Evolutionary conservation across 1,284 basidiomycete genomes (phyloP).

Genomic region (Sparassis latifolia): DNA sequence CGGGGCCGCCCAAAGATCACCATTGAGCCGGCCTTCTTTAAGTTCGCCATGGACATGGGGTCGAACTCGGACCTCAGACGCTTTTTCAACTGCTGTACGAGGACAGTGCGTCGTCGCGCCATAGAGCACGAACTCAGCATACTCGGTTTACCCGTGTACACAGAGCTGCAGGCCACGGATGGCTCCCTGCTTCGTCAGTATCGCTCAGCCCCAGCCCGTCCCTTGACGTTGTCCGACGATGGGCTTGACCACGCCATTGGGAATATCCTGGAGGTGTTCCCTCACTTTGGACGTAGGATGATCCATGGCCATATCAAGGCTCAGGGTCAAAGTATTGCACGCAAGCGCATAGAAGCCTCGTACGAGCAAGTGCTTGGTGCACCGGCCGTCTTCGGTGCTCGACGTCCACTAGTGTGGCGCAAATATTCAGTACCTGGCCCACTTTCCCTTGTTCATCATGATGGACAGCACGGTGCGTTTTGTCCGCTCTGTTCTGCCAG

Average conservation of each 20-base stretch:
- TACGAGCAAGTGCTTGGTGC: conserved; percentile 14
- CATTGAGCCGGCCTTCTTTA: conserved; percentile 25
- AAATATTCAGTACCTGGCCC: conserved; percentile 23
- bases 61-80: conserved; percentile 20
- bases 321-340: conserved; percentile 10
- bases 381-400: conserved; percentile 12
- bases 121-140: conserved; percentile 24
- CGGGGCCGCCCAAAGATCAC: conserved; percentile 23
- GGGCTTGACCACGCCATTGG: conserved; percentile 15
- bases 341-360: conserved; percentile 8
- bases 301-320: conserved; percentile 14
- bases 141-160: conserved; percentile 24
- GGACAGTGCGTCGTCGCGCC: conserved; percentile 25
- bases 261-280: conserved; percentile 14
- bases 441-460: conserved; percentile 24
- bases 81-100: conserved; percentile 15
- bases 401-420: conserved; percentile 7
- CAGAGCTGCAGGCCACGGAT: not conserved
- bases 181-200: not conserved
- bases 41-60: conserved; percentile 16
- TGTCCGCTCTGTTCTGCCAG: not conserved
- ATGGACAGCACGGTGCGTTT: conserved; percentile 28
- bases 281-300: conserved; percentile 20
- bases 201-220: not conserved
- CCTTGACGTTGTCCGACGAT: conserved; percentile 10